Base-by-base conservation (phyloP, 2,329 filamentous ascomycete species). In the Cladosporium sp. region DNA sequence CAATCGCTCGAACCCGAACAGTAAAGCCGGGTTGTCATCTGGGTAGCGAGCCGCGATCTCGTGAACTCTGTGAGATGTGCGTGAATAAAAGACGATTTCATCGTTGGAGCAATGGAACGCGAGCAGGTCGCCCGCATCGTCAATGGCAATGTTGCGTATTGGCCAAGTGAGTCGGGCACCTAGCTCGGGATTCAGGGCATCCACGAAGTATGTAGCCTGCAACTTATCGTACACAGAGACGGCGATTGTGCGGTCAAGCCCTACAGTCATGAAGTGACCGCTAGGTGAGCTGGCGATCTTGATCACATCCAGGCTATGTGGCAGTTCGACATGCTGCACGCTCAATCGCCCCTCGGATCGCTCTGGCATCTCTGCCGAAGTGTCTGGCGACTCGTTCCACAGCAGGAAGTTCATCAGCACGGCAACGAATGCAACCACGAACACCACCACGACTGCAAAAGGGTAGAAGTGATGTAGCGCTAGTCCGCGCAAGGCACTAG, bases 361-460 rank as follows among this genome's bases (percentile, higher is more conserved):
- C 8, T 80, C 75, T 6, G 74, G 73, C 1, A 78, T 77, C 13
- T 74, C 73, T 19, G 77, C 71, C 15, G 67, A 65, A 17, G 71
- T 68, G 34, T 75, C 74, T 13, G 75, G 73, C 22, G 76, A 66
- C 55, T 87, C 84, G 58, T 86, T 85, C 81, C 84, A 88, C 0
- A 93, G 75, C 5, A 93, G 76, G 65, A 88, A 89, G 61, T 86
- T 90, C 77, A 90, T 89, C 7, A 92, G 76, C 7, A 91, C 73
- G 1, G 84, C 84, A 24, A 92, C 81, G 17, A 82, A 82, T 8
- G 84, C 84, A 15, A 88, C 76, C 2, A 85, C 72, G 20, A 88
- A 78, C 0, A 90, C 70, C 3, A 90, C 75, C 12, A 83, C 81
- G 7, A 89, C 74, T 5, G 86, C 65, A 58, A 90, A 89, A 1